These are phyloP conservation scores for Solanum chiquidenum DNA, from an alignment of 257 asterid species.

Conservation along the genomic window DNA sequence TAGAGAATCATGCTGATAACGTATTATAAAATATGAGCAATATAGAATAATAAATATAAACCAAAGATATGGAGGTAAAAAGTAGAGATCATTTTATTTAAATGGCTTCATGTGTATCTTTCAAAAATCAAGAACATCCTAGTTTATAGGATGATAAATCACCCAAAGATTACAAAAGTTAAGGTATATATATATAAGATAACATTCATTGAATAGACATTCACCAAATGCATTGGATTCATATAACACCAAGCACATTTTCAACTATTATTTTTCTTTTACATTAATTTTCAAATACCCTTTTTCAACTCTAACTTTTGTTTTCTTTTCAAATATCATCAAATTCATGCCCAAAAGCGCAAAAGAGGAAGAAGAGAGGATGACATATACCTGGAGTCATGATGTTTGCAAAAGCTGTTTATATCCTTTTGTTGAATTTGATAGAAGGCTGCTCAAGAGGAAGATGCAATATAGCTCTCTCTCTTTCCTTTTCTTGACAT, in stretches of 20 bases:
- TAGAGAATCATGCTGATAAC: not conserved
- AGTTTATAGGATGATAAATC: not conserved
- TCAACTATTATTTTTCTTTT: not conserved
- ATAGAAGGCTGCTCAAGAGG: no score
- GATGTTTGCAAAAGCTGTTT: not conserved
- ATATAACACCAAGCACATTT: not conserved
- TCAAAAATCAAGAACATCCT: not conserved
- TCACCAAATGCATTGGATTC: not conserved
- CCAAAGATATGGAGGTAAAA: not conserved
- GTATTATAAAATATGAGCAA: not conserved
- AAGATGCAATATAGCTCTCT: not conserved
- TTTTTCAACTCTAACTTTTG: not conserved
- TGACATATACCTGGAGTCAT: not conserved
- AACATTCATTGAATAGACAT: not conserved
- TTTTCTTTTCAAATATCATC: not conserved
- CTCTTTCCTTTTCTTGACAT: not conserved
- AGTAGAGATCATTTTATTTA: not conserved
- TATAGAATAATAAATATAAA: no score
- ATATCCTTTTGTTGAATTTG: not conserved
- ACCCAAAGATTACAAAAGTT: not conserved
- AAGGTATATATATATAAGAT: not conserved
- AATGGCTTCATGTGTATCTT: not conserved
- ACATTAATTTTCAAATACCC: not conserved
- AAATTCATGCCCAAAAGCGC: not conserved
- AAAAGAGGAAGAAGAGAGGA: not conserved